A percentile compares a stretch with the other conserved stretches of the same genome.
phyloP scores from a whole-genome alignment of 352 stramenopile species.

The Phytophthora fragariaefolia region DNA sequence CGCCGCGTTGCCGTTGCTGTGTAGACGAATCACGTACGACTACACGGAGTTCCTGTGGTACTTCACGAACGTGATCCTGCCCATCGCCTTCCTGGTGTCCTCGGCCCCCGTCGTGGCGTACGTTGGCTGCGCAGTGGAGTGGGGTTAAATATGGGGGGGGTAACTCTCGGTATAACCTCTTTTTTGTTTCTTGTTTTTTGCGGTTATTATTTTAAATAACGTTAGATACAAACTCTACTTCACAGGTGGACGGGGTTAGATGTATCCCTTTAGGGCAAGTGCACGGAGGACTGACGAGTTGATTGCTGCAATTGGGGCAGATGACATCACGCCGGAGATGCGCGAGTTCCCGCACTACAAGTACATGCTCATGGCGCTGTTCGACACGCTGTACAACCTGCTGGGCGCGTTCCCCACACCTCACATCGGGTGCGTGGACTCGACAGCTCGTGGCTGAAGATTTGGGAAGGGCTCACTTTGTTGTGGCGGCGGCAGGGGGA shows the following conservation, averaged over 20 bases:
- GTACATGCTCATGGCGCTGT: slow-evolving; percentile 86
- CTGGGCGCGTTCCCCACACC: slow-evolving; percentile 83
- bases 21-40: slow-evolving; percentile 87
- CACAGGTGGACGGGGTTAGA: slow-evolving; percentile 44
- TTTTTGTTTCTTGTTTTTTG: background rate
- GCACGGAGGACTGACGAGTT: background rate
- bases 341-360: slow-evolving; percentile 87
- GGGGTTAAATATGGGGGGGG: background rate
- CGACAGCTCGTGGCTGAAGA: background rate
- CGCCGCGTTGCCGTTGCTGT: background rate
- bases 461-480: background rate
- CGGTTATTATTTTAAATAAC: too few species aligned
- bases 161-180: background rate
- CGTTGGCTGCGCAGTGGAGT: slow-evolving; percentile 3
- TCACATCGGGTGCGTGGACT: slow-evolving; percentile 74
- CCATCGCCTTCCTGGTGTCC: slow-evolving; percentile 76
- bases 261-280: background rate
- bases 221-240: slow-evolving; percentile 84
- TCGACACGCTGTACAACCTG: slow-evolving; percentile 87
- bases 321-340: slow-evolving; percentile 88
- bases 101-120: slow-evolving; percentile 81
- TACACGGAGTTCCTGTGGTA: slow-evolving; percentile 91
- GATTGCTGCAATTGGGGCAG: slow-evolving; percentile 22
- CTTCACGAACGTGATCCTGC: slow-evolving; percentile 86
- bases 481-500: slow-evolving; percentile 51